Conservation (phyloP, 2,329 filamentous ascomycete genomes). For the Sarocladiaceae sp. region DNA sequence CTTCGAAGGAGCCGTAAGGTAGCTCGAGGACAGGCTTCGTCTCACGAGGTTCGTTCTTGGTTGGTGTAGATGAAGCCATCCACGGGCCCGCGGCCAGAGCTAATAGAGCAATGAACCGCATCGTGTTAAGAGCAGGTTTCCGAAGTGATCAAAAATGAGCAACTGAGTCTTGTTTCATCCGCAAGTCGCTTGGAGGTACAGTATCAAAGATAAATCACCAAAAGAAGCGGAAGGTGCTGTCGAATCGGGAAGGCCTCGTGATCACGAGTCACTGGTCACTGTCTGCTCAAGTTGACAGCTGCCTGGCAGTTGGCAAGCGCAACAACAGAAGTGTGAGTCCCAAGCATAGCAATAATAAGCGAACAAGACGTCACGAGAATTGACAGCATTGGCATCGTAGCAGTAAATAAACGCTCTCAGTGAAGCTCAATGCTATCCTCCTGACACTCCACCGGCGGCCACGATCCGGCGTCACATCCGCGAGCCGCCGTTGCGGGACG, state of each 20-base stretch:
- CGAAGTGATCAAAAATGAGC: neutral
- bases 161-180: neutral
- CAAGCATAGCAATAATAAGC: too few relatives aligned
- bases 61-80: neutral
- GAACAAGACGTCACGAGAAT: too few relatives aligned
- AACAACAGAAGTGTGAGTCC: too few relatives aligned
- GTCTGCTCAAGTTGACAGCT: neutral
- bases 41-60: neutral
- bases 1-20: conserved; percentile 3
- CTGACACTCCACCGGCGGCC: neutral
- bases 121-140: neutral
- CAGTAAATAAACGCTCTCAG: too few relatives aligned
- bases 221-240: neutral
- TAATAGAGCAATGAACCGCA: neutral
- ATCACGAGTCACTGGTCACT: neutral
- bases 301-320: neutral
- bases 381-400: too few relatives aligned
- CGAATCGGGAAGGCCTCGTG: neutral
- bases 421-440: neutral
- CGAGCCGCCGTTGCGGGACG: neutral
- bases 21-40: conserved; percentile 5
- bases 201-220: neutral
- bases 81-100: neutral
- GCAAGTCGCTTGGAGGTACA: too few relatives aligned
- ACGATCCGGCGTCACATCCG: neutral